Evolutionary conservation across 352 stramenopile species (phyloP), one percentile per base, ranked within the genome.

Genomic region (Globisporangium parvum): DNA sequence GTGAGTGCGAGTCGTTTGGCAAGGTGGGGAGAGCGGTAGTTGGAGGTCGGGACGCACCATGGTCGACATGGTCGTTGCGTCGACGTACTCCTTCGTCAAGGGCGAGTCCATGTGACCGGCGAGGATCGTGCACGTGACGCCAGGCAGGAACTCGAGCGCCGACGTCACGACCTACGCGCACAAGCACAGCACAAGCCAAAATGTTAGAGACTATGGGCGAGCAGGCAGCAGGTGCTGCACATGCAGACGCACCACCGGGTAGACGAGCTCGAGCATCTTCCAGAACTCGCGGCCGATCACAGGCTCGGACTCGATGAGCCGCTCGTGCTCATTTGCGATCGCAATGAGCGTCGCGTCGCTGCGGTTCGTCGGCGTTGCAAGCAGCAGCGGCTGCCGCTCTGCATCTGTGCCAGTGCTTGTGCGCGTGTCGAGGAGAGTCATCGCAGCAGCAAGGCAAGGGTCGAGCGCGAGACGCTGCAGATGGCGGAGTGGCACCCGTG

Each of bases 21-120:
- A 18, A 14, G 20, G 39, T 14, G 20, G 39, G 2, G 8, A 9
- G 18, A 20, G 39, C 14, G 18, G 18, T 21, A 47, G n/a, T 40
- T 23, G 14, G 1, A 31, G 51, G n/a, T 21, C 39, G 26, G 15
- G 18, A 59, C 61, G 10, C 60, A 77, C 69, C 75, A 82, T 84
- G 31, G 54, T 78, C 4, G 76, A 82, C 15, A 87, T 62, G 20
- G 73, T 73, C 18, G 66, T 65, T 17, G 71, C 74, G 51, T 85
- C 74, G 18, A 89, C 74, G 48, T 81, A 87, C 31, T 78, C 64
- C 48, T 87, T 80, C 1, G 69, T 73, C 23, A 71, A 46, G 0
- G 72, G 66, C n/a, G 74, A 81, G 56, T 83, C 47, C 51, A 89
- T 85, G 65, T 84, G 75, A 21, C 79, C 76, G 4, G 77, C 74